Percentiles rank a stretch among this genome's conserved stretches.
These are phyloP conservation scores for Hymenoscyphus occultus DNA, from an alignment of 2,329 filamentous ascomycete species.

Conservation along the genomic window DNA sequence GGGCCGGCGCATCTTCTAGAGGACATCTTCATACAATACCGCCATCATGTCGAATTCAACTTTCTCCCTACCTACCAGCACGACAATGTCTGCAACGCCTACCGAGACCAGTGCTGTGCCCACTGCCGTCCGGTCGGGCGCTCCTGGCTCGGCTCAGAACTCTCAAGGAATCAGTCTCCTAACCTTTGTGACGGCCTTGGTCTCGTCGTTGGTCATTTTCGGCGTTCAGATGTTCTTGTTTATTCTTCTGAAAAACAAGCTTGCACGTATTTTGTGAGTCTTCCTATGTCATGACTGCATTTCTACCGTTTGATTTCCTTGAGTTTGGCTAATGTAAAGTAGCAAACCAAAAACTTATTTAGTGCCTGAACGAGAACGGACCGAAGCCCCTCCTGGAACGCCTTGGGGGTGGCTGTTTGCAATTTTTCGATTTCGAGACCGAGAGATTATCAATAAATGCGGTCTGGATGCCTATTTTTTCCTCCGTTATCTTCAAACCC, in stretches of 20 bases:
- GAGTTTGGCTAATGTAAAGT: slow-evolving; percentile 20
- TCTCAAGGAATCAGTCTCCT: slow-evolving; percentile 34
- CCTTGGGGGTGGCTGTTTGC: slow-evolving; percentile 49
- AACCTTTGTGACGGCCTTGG: slow-evolving; percentile 35
- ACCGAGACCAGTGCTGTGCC: slow-evolving; percentile 7
- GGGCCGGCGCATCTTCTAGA: neutral
- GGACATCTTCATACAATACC: neutral
- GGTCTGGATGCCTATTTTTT: slow-evolving; percentile 98
- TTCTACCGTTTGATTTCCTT: neutral
- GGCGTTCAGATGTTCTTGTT: slow-evolving; percentile 63
- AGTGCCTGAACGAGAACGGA: slow-evolving; percentile 80
- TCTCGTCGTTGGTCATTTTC: slow-evolving; percentile 34
- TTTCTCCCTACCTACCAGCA: neutral
- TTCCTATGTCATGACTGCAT: neutral
- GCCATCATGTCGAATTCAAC: slow-evolving; percentile 4
- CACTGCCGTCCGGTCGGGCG: neutral
- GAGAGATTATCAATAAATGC: slow-evolving; percentile 90
- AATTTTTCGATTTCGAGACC: slow-evolving; percentile 66
- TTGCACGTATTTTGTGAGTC: slow-evolving; percentile 78
- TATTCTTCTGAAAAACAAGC: slow-evolving; percentile 70
- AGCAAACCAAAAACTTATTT: slow-evolving; percentile 83
- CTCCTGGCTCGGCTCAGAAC: slow-evolving; percentile 25
- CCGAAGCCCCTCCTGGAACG: slow-evolving; percentile 64
- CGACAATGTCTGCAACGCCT: slow-evolving; percentile 4
- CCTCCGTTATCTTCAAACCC: slow-evolving; percentile 79